phyloP scores from a whole-genome alignment of 352 stramenopile species.

The Phytopythium kandeliae region DNA sequence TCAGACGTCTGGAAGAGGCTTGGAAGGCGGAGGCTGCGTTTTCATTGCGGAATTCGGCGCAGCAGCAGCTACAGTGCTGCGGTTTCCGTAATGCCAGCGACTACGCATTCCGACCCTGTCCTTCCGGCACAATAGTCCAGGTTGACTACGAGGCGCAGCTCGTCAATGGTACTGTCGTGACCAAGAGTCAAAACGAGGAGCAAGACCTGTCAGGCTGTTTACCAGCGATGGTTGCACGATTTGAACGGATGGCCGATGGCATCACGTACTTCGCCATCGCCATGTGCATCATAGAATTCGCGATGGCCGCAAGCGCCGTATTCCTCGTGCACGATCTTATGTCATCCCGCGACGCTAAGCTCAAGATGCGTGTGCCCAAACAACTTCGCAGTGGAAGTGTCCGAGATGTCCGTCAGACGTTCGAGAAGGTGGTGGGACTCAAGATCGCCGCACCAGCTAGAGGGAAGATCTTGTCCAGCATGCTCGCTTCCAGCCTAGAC shows the following conservation, averaged over 20 bases:
- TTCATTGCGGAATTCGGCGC: conserved; percentile 40
- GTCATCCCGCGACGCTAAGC: conserved; percentile 61
- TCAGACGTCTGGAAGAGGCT: conserved; percentile 29
- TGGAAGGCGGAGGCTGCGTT: conserved; percentile 37
- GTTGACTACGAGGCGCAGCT: conserved; percentile 56
- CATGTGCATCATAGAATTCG: conserved; percentile 29
- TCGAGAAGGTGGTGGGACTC: conserved; percentile 64
- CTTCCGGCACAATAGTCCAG: conserved; percentile 28
- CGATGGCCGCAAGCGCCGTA: conserved; percentile 29
- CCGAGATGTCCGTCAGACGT: conserved; percentile 39
- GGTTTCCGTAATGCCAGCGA: conserved; percentile 46
- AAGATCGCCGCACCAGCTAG: conserved; percentile 63
- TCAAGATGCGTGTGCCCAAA: conserved; percentile 52
- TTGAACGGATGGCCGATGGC: conserved; percentile 33
- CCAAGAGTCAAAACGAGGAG: conserved; percentile 35
- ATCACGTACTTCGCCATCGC: conserved; percentile 33
- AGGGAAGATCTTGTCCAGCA: conserved; percentile 59
- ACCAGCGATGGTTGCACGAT: conserved; percentile 38
- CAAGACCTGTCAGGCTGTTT: conserved; percentile 50
- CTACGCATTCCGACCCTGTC: conserved; percentile 45
- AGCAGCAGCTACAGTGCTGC: conserved; percentile 68
- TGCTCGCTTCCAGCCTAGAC: conserved; percentile 49
- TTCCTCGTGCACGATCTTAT: conserved; percentile 57
- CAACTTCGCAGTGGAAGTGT: conserved; percentile 9
- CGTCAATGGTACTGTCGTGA: conserved; percentile 48